Percentiles rank a stretch among this genome's conserved stretches.
phyloP scores from a whole-genome alignment of 1,284 basidiomycete genomes.

The Sporisorium iseilematis-ciliati region DNA sequence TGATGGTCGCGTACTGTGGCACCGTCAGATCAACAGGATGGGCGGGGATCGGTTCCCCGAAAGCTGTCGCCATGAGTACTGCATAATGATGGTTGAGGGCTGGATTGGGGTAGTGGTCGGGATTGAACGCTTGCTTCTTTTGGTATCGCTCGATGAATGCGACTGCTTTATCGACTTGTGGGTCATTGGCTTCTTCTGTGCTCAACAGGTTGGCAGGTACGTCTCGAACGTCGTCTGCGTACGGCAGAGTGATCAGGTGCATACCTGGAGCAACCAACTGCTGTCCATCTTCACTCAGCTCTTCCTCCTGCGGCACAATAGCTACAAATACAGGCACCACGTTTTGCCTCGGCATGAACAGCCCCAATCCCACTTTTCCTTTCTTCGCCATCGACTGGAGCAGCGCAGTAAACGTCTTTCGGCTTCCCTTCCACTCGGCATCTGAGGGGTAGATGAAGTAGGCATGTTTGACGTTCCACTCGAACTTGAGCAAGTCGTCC shows the following conservation, averaged over 20 bases:
- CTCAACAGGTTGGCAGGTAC: constrained; percentile 73
- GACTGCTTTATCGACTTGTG: constrained; percentile 78
- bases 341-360: constrained; percentile 80
- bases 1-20: constrained; percentile 82
- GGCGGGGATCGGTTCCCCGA: constrained; percentile 76
- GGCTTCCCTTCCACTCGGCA: constrained; percentile 87
- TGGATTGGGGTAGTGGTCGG: constrained; percentile 92
- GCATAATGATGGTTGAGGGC: constrained; percentile 85
- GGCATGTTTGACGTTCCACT: constrained; percentile 92
- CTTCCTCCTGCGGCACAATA: constrained; percentile 82
- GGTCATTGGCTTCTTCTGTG: constrained; percentile 75
- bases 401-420: constrained; percentile 88
- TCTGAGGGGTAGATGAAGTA: constrained; percentile 94
- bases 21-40: constrained; percentile 81
- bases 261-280: constrained; percentile 88
- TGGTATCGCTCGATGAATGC: constrained; percentile 83
- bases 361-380: constrained; percentile 82
- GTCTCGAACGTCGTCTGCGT: constrained; percentile 89
- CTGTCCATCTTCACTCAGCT: constrained; percentile 77
- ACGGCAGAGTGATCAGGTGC: constrained; percentile 90
- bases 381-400: constrained; percentile 85
- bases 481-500: constrained; percentile 76
- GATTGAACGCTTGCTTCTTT: constrained; percentile 83
- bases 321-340: constrained; percentile 84
- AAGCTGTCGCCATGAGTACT: constrained; percentile 89